Evolutionary conservation across 192 early-diverging fungal species (phyloP), one percentile per base, ranked within the genome.

Genomic region (Backusella australiensis): DNA sequence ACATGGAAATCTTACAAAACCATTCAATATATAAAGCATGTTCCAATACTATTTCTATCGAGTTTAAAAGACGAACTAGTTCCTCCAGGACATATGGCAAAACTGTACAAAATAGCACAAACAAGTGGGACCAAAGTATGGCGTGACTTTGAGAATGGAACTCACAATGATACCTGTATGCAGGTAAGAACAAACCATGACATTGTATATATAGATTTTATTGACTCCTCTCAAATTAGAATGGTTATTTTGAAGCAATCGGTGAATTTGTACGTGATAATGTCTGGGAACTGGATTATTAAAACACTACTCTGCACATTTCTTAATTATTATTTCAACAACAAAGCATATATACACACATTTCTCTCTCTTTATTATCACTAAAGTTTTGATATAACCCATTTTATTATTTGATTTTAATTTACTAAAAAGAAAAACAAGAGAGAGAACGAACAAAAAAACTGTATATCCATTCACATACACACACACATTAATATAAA

Each of bases 111-210:
- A 46, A 78, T 90, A 34, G 85, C 89, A 46, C 82, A 88, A 53
- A 88, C 87, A 6, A 79, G 80, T n/a, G 78, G 84, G 56, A 59
- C 68, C 7, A 78, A 80, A 44, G 76, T 73, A 17, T 88, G 91
- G 91, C 86, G 88, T 63, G 89, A 90, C 80, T 97, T 98, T 84
- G 80, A 83, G 26, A 81, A 91, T 36, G 97, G 97, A 38, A 93
- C 90, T 63, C 97, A 99, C 83, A 97, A 97, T 78, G 96, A 98
- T 69, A 97, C 96, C 6, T 93, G 91, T 69, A 75, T 94, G 68
- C 76, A 81, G 76, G 80, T 81, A 75, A 71, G 67, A 66, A 44
- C 23, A 5, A 44, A 42, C 15, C 9, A 21, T 49, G 53, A 39
- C 0, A 29, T 59, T 15, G 36, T 38, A 5, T 34, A 29, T 6